Conservation (phyloP, 768 basidiomycete genomes). For the Agaricus blazei region DNA sequence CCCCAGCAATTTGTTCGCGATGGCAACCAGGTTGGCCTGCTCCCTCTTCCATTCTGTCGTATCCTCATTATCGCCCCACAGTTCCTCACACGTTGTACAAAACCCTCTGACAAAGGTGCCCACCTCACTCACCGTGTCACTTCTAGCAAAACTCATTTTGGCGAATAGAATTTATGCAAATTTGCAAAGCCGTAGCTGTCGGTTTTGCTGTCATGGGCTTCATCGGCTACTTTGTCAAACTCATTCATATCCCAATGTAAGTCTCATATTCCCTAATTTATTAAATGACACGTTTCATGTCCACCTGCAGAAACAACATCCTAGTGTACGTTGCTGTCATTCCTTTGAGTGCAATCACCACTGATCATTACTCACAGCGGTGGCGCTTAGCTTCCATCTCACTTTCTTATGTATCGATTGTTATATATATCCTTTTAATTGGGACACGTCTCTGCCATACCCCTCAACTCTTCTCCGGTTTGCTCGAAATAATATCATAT, state of each 20-base stretch:
- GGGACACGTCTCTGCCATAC: not conserved
- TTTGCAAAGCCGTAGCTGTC: slow-evolving; percentile 93
- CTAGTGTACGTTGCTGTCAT: slow-evolving; percentile 71
- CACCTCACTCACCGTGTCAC: not conserved
- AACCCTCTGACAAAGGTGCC: slow-evolving; percentile 91
- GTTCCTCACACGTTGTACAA: slow-evolving; percentile 97
- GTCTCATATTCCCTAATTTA: slow-evolving; percentile 25
- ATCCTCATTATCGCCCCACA: slow-evolving; percentile 27
- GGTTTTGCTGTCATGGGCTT: slow-evolving; percentile 99
- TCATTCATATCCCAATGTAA: slow-evolving; percentile 97
- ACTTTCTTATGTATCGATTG: slow-evolving; percentile 21
- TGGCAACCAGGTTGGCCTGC: slow-evolving; percentile 74
- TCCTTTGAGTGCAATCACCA: not conserved
- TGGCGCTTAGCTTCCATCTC: slow-evolving; percentile 52
- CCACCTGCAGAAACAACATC: slow-evolving; percentile 79
- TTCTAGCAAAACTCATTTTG: not conserved
- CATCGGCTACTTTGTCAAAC: slow-evolving; percentile 98
- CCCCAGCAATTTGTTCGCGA: slow-evolving; percentile 91
- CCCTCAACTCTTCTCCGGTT: not conserved
- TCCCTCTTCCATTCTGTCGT: not conserved
- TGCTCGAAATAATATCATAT: not conserved
- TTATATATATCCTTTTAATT: slow-evolving; percentile 8
- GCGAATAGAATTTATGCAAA: slow-evolving; percentile 86
- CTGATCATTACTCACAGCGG: slow-evolving; percentile 46
- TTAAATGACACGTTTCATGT: slow-evolving; percentile 3